These are phyloP conservation scores for Bipolaris sorokiniana DNA, from an alignment of 2,329 filamentous ascomycete genomes.

Conservation along the genomic window DNA sequence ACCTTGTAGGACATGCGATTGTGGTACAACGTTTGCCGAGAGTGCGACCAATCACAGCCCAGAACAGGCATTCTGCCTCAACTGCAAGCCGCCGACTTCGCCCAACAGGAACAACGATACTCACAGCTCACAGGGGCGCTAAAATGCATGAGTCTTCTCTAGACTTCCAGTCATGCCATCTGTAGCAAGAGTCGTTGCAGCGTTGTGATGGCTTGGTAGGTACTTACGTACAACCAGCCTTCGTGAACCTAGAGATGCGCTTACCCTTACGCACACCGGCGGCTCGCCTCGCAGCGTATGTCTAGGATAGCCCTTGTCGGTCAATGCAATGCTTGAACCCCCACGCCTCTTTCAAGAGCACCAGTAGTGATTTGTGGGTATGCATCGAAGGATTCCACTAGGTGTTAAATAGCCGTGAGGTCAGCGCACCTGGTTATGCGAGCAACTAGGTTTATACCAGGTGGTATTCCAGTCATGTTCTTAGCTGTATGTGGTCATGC, in stretches of 20 bases:
- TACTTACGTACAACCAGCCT: conserved; percentile 1
- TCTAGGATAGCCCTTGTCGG: conserved; percentile 15
- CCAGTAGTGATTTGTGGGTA: neutral
- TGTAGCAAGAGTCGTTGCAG: neutral
- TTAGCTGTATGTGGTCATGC: too few relatives aligned
- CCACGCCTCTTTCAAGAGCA: neutral
- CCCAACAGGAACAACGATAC: conserved; percentile 30
- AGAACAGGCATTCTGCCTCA: conserved; percentile 26
- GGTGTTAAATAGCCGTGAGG: neutral
- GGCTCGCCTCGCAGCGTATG: conserved; percentile 26
- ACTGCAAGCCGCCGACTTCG: conserved; percentile 36
- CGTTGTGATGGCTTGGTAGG: neutral
- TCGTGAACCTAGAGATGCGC: conserved; percentile 8
- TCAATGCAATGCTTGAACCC: neutral
- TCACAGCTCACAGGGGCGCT: conserved; percentile 24
- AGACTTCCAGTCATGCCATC: conserved; percentile 3
- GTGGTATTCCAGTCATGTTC: neutral
- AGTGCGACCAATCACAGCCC: conserved; percentile 32
- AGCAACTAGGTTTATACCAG: neutral
- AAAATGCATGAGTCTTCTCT: conserved; percentile 8
- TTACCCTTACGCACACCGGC: conserved; percentile 18
- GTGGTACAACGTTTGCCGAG: conserved; percentile 27
- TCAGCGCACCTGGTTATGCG: neutral
- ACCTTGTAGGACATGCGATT: conserved; percentile 35
- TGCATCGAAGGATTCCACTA: neutral